Conservation (phyloP, 371 early-diverging fungal species). For the Zychaea mexicana region DNA sequence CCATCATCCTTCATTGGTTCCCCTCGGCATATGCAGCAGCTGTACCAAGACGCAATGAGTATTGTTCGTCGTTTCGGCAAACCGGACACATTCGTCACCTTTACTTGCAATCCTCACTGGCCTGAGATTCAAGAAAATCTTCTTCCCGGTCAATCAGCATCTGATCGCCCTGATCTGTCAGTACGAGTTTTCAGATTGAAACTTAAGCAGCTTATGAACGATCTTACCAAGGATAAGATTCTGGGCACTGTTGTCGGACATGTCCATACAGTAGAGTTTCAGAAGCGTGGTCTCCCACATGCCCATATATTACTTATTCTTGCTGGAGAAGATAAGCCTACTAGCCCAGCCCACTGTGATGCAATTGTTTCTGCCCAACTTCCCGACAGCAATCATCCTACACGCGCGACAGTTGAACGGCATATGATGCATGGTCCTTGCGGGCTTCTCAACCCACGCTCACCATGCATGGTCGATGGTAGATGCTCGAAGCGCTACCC, state of each 20-base stretch:
- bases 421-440: conserved; percentile 43
- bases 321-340: neutral
- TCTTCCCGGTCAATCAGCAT: neutral
- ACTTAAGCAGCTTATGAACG: neutral
- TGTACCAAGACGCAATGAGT: conserved; percentile 9
- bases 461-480: conserved; percentile 31
- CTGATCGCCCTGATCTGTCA: conserved; percentile 9
- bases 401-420: conserved; percentile 5
- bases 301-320: neutral
- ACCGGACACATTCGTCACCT: neutral
- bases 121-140: neutral
- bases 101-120: neutral
- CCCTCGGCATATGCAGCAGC: conserved; percentile 1
- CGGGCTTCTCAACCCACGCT: conserved; percentile 13
- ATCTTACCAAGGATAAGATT: neutral
- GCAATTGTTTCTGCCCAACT: neutral
- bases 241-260: neutral
- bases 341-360: neutral
- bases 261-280: neutral
- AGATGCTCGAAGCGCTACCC: conserved; percentile 29
- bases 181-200: neutral
- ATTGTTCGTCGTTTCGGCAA: neutral
- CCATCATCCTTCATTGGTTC: neutral
- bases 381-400: neutral
- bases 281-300: neutral